Evolutionary conservation across 495 filamentous ascomycete species (phyloP), one percentile per base, ranked within the genome.

Genomic region (Viridothelium virens): DNA sequence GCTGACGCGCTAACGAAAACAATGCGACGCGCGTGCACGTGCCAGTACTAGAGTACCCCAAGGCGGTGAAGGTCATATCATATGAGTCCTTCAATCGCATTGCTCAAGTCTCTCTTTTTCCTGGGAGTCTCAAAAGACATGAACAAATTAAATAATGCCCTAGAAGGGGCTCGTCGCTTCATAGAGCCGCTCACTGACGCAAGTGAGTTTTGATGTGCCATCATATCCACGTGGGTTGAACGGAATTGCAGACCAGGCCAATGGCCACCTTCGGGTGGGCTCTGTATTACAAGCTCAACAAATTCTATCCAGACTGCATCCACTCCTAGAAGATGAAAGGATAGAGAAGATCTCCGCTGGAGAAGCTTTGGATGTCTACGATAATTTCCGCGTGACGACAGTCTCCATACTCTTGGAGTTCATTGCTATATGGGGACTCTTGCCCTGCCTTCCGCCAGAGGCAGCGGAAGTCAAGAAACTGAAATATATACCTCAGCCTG

Each of bases 121-220:
- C n/a, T n/a, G n/a, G n/a, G n/a, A n/a, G n/a, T n/a, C n/a, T 5
- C 53, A 33, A 59, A 36, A 59, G 18, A 6, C 53, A 59, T 59
- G 53, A 6, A 2, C 2, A 14, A 59, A 36, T 18, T 59, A 5
- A 2, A 36, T 2, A 14, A 18, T 18, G 14, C 53, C 31, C 53
- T 59, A 2, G 53, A 59, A 36, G 53, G 36, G 5, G 53, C 53
- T 36, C 53, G 31, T 36, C 53, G n/a, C 4, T 59, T 59, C 3
- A 31, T 36, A 6, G 53, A 59, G 53, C 53, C 53, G 31, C 53
- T 59, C 53, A 36, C 53, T 59, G 31, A 59, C 36, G 53, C 53
- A 14, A 59, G 53, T 59, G 53, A 59, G 53, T 59, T 14, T 36
- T 5, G 3, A 14, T 31, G 2, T 5, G 36, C 7, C 4, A 6